phyloP scores from a whole-genome alignment of 305 asterid species.

The Fraxinus nigra region DNA sequence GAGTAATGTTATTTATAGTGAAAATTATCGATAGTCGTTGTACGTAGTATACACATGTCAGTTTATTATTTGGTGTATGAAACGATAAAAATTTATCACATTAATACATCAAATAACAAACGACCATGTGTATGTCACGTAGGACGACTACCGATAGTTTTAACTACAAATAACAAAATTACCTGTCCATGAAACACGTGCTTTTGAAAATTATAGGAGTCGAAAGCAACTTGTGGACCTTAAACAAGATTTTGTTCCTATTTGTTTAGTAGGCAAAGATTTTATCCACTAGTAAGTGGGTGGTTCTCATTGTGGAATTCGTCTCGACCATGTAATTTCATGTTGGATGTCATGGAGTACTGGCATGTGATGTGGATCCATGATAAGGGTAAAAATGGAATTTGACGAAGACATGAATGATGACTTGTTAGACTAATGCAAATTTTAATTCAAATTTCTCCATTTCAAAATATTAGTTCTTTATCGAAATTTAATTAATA shows the following conservation, averaged over 20 bases:
- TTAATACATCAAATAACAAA: no score
- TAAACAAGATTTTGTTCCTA: neutral
- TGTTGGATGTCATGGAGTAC: neutral
- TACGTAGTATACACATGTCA: no score
- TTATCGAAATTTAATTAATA: no score
- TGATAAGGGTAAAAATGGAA: neutral
- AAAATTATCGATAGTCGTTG: no score
- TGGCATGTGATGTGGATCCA: neutral
- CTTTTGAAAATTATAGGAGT: neutral
- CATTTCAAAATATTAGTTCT: neutral
- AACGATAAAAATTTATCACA: no score
- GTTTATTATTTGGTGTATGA: no score
- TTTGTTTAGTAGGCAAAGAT: neutral
- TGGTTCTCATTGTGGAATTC: neutral
- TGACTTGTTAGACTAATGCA: no score
- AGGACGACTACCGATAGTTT: no score
- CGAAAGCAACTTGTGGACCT: neutral
- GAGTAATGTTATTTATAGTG: no score
- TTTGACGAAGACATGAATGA: no score
- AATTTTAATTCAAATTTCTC: neutral
- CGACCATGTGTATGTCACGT: no score
- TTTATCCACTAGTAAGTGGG: neutral
- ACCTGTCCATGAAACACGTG: neutral
- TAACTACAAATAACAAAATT: neutral
- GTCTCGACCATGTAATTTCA: neutral